Conservation (phyloP, 2,329 filamentous ascomycete genomes). For the Clarireedia homoeocarpa region DNA sequence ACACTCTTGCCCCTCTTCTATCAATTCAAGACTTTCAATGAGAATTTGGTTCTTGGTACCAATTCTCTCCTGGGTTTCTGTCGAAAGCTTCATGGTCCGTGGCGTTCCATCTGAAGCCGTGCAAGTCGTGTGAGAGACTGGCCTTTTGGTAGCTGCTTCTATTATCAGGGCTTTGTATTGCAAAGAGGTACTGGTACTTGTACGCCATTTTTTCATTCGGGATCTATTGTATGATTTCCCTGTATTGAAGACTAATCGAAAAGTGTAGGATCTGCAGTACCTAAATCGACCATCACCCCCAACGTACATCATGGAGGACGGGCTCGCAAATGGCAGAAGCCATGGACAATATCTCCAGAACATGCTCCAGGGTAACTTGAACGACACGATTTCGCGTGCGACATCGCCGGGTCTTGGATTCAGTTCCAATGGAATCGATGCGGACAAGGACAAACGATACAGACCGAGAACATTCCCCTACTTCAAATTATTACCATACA, state of each 20-base stretch:
- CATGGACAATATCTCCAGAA: slow-evolving; percentile 24
- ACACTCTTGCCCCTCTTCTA: slow-evolving; percentile 3
- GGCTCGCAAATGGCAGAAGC: slow-evolving; percentile 23
- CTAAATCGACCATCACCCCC: background rate
- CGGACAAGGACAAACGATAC: slow-evolving; percentile 54
- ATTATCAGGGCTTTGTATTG: slow-evolving; percentile 1
- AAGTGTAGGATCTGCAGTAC: too few relatives aligned
- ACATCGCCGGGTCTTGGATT: slow-evolving; percentile 70
- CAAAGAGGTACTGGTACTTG: slow-evolving; percentile 4
- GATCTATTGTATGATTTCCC: background rate
- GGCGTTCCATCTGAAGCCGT: background rate
- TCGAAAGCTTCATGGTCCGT: background rate
- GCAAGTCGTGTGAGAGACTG: background rate
- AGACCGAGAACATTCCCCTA: slow-evolving; percentile 91
- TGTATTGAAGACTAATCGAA: too few relatives aligned
- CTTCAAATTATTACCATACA: slow-evolving; percentile 81
- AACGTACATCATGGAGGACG: slow-evolving; percentile 23
- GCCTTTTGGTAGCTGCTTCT: background rate
- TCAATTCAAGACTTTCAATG: slow-evolving; percentile 5
- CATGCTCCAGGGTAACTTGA: slow-evolving; percentile 25
- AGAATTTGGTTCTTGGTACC: background rate
- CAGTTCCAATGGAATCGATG: slow-evolving; percentile 38
- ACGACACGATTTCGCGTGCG: slow-evolving; percentile 72
- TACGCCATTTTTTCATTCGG: background rate
- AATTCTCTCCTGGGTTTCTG: slow-evolving; percentile 1